Evolutionary conservation across 2,329 filamentous ascomycete species (phyloP), one percentile per base, ranked within the genome.

Genomic region (Cadophora sp.): DNA sequence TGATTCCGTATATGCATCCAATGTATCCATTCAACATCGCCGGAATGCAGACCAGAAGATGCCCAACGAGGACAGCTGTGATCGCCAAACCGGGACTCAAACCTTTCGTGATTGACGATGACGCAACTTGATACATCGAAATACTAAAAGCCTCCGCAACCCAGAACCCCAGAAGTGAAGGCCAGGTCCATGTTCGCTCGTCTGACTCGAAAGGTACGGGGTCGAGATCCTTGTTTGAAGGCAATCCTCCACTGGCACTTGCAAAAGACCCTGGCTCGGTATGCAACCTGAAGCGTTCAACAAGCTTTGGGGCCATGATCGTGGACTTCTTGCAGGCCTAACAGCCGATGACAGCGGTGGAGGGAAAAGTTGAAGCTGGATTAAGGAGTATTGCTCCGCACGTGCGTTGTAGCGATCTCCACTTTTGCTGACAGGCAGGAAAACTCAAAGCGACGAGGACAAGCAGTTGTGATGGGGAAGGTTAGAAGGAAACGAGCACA

Each of bases 41-140:
- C 13, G 80, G 78, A 5, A 87, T 81, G 22, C 86, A 84, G 22
- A 88, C 86, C 68, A 87, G 87, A 16, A 85, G 79, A 36, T 84
- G 83, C 48, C 89, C 89, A 18, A 89, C 84, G 55, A 86, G 80
- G 56, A 85, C 86, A 36, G 73, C 72, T 20, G 62, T 51, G 22
- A 74, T 70, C 14, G 72, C 69, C 13, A 72, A 27, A 3, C 71
- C 72, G 14, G 72, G 71, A 58, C 70, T 73, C 45, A 76, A 62
- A 18, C 74, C 74, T 43, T 74, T 70, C 1, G 72, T 71, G 41
- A 76, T 70, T 3, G 69, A 70, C 20, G 69, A 71, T 2, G 69
- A 72, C 4, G 73, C 73, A 11, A 74, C 73, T 66, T 76, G 71
- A 50, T 74, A 70, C 67, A 73, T 73, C 3, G 69, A 70, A n/a